phyloP scores from a whole-genome alignment of 1,139 yeast species.

The Hyphopichia burtonii region DNA sequence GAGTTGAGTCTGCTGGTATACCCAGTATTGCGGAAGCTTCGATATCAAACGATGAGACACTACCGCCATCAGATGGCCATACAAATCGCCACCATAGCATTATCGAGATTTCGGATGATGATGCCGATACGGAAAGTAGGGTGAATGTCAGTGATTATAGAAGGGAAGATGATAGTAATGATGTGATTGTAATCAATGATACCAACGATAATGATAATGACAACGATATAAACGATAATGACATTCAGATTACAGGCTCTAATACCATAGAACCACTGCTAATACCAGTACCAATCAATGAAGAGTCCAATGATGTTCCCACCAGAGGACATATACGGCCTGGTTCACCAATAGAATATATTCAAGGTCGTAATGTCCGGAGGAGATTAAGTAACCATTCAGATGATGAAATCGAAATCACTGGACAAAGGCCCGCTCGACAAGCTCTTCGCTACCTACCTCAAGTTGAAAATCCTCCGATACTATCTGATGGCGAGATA shows the following conservation, averaged over 20 bases:
- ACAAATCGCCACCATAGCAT: neutral
- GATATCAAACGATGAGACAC: neutral
- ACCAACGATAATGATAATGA: constrained; percentile 9
- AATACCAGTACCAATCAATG: neutral
- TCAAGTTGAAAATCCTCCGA: neutral
- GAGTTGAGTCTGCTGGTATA: too few relatives aligned
- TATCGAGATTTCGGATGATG: neutral
- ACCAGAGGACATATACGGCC: constrained; percentile 1
- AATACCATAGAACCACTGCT: constrained; percentile 4
- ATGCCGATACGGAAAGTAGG: neutral
- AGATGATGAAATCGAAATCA: constrained; percentile 16
- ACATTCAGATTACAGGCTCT: constrained; percentile 16
- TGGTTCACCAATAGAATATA: constrained; percentile 1
- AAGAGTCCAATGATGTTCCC: neutral
- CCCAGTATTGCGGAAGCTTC: too few relatives aligned
- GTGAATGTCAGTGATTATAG: neutral
- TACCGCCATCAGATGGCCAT: neutral
- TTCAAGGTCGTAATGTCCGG: constrained; percentile 4
- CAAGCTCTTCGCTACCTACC: constrained; percentile 1
- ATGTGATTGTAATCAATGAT: constrained; percentile 2
- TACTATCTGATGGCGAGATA: neutral
- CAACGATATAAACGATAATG: constrained; percentile 13
- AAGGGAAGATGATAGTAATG: neutral
- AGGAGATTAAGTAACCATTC: constrained; percentile 8
- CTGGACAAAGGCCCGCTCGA: constrained; percentile 9